Base-by-base conservation (phyloP, 2,329 filamentous ascomycete species). In the Aspergillus novofumigatus region DNA sequence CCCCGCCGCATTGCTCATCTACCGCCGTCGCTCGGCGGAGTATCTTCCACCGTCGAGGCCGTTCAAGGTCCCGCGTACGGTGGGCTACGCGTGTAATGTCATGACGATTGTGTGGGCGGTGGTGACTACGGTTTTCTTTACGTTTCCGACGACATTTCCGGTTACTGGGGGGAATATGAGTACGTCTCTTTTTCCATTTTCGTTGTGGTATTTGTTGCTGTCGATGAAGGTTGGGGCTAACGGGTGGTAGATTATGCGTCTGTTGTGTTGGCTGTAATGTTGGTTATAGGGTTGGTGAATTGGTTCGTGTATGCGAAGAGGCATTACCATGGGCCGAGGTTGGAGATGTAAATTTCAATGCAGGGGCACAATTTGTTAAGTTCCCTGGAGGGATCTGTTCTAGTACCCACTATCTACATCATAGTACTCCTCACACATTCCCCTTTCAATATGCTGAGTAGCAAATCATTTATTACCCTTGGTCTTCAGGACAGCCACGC, bases 401-500 rank as follows among this genome's bases (percentile, higher is more conserved):
- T 44, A 20, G n/a, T 44, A 44, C 9, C 9, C 21, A 17, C 32
- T 14, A 23, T 21, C 42, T 45, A 45, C 42, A 23, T 4, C 20
- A 17, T 38, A 11, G 2, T 17, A n/a, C 32, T 17, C 29, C 32
- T 38, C 17, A 38, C 3, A 17, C 14, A 14, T 6, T 35, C 32
- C 32, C 2, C 14, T 38, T 38, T 17, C 32, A 38, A 4, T 38
- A 17, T 38, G 3, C 14, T 38, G 29, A 38, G 32, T 7, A 17
- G 32, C 32, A 1, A 1, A 38, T 38, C 32, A 38, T 5, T 17
- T 38, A 6, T 17, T 7, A 17, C 14, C 32, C 5, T 17, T 38
- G 32, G 67, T 70, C 29, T 59, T 59, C 21, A 69, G 59, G 10
- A 70, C 66, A 1, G 67, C 67, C 55, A 70, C 57, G 52, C 68